Evolutionary conservation across 345 rosid species (phyloP).

Genomic region (Garcia nutans): DNA sequence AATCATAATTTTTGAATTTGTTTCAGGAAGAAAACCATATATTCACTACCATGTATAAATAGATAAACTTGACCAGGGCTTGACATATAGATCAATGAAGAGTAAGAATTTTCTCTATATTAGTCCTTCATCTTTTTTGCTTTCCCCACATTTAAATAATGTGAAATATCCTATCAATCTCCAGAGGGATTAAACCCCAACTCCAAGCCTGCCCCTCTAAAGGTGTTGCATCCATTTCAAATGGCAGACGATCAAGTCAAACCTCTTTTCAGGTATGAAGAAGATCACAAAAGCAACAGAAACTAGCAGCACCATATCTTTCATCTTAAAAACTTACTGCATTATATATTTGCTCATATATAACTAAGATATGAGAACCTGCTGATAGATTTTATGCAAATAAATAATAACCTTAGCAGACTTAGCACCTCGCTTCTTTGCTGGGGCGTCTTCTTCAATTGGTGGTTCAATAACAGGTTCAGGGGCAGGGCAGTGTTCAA

Average conservation of each 20-base stretch:
- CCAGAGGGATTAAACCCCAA: neutral
- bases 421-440: constrained; percentile 56
- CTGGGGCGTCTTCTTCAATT: constrained; percentile 44
- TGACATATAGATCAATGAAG: neutral
- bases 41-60: neutral
- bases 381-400: constrained; percentile 17
- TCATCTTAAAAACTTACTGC: neutral
- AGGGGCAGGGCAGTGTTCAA: constrained; percentile 77
- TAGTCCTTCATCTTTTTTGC: neutral
- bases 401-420: constrained; percentile 61
- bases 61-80: neutral
- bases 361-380: neutral
- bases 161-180: neutral
- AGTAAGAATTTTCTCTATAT: neutral
- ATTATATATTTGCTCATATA: neutral
- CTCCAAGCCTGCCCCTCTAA: neutral
- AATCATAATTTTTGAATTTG: too few species aligned
- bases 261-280: neutral
- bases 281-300: neutral
- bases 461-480: constrained; percentile 62
- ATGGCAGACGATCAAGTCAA: neutral
- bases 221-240: too few species aligned
- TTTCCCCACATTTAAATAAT: neutral
- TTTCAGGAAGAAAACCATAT: neutral
- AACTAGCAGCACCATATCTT: neutral